Base-by-base conservation (phyloP, 805 yeast species). In the Wickerhamiella azyma region DNA sequence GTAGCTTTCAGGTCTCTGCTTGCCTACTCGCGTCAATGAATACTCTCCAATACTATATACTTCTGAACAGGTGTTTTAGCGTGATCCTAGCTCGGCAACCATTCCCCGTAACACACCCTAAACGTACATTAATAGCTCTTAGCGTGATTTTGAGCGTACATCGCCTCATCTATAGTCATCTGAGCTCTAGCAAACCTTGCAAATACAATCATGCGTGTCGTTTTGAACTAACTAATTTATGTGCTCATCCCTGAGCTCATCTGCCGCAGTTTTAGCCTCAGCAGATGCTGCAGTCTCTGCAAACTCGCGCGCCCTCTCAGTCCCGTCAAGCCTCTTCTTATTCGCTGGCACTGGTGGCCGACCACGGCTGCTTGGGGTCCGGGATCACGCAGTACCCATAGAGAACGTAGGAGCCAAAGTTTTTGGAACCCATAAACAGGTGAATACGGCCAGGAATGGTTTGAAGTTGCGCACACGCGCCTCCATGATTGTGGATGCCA, bases 391-490 rank as follows among this genome's bases (percentile, higher is more conserved):
- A 70, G 13, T 83, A 74, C 2, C 89, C 94, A 67, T 77, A 73
- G 53, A 86, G 66, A 2, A 92, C 60, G 60, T 77, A 89, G 0
- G 98, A 98, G 29, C 96, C 97, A 48, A 81, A 88, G 6, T 94
- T 86, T 56, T 85, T 73, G 71, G 81, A 78, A 0, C 96, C 83
- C 99, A 92, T 92, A 50, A 79, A 59, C 0, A 98, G 99, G 62
- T 92, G 99, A 57, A 89, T 68, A 59, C 94, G 78, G 7, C 97
- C 98, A 16, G 94, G 85, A 26, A 89, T 76, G 2, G 96, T 85
- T 66, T 92, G 99, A 81, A 88, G 42, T 79, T 79, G 52, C 96
- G 74, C 10, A 82, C 92, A 51, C 84, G 71, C 1, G 94, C 76
- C 61, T 88, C 96, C 51, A 74, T 70, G 18, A 89, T 76, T 13